Evolutionary conservation across 129 eudicot genomes (phyloP), one percentile per base, ranked within the genome.

Genomic region (Silybum marianum): DNA sequence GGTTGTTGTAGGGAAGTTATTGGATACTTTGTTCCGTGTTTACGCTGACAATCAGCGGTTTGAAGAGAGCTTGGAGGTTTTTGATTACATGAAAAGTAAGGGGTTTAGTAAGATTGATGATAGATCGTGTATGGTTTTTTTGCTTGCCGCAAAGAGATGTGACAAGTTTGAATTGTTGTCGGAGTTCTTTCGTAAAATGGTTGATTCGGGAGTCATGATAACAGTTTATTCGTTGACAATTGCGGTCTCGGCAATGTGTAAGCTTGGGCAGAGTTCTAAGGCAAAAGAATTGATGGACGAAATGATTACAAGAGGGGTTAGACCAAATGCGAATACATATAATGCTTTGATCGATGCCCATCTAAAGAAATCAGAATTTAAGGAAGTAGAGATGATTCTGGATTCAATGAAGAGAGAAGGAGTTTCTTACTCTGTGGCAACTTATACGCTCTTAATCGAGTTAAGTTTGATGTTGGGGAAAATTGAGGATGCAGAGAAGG

Each of bases 51-150:
- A 86, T 80, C 77, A 71, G 78, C 87, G 77, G 87, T 93, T 89
- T 75, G 69, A 73, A 66, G 88, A 89, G 78, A 91, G 90, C 71
- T 69, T 88, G 26, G 89, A 88, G 86, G 85, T 91, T 76, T 95
- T 92, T 73, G 90, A 93, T 54, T 79, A 85, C 69, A 85, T 91
- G 99, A 80, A 51, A n/a, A 83, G 78, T 75, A 82, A 84, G 39
- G 91, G 88, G 84, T 88, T 89, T 74, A 28, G 79, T 83, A 78
- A 48, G 81, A 88, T 93, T 69, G 97, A 91, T 72, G 97, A 95
- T 73, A 88, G 93, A 80, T 89, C 94, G 75, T 95, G 99, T 84
- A 95, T 89, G 98, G 92, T 91, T 51, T 93, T 87, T 75, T 86
- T 95, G 81, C 88, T 90, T 84, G 94, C 95, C 0, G 60, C 94